Evolutionary conservation across 345 rosid species (phyloP), one percentile per base, ranked within the genome.

Genomic region (Eucalyptus tenuipes): DNA sequence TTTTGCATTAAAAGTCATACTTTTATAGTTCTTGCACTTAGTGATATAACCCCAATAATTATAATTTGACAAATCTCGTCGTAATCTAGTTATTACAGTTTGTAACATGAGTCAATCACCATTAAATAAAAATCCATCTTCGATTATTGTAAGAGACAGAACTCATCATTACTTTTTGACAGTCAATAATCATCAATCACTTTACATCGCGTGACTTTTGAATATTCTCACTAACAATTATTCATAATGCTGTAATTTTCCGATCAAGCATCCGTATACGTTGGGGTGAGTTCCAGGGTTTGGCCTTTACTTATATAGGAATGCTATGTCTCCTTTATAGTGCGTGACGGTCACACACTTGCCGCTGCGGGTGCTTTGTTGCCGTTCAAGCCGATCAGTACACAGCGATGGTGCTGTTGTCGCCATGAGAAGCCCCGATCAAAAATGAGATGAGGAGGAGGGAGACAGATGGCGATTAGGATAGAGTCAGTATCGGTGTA

Each of bases 121-220:
- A 0, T 8, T 42, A 68, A 68, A 31, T 68, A 16, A 37, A 16
- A 68, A 31, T 68, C 20, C 31, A 8, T 33, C 42, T 31, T 68
- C 10, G 0, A 4, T 31, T 33, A 15, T 16, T 3, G 2, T 31
- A 33, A 33, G 4, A 68, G 42, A 33, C 3, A 10, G 0, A 33
- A 68, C 12, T 17, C 37, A 8, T 68, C 80, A 33, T 8, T 68
- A 33, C 42, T 68, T 8, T 33, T 33, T 5, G 11, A 8, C 10
- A 4, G 3, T 15, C 17, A 64, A 64, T 14, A 3, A n/a, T 0
- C 3, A 1, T 64, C 13, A 1, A 16, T 68, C 40, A 17, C 80
- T 17, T 68, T 33, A 68, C 80, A 16, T 68, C 1, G 2, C 0
- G 44, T 0, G 4, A 68, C 80, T 68, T 64, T 6, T 68, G 1